phyloP scores from a whole-genome alignment of 305 asterid genomes.

The Fraxinus nigra region DNA sequence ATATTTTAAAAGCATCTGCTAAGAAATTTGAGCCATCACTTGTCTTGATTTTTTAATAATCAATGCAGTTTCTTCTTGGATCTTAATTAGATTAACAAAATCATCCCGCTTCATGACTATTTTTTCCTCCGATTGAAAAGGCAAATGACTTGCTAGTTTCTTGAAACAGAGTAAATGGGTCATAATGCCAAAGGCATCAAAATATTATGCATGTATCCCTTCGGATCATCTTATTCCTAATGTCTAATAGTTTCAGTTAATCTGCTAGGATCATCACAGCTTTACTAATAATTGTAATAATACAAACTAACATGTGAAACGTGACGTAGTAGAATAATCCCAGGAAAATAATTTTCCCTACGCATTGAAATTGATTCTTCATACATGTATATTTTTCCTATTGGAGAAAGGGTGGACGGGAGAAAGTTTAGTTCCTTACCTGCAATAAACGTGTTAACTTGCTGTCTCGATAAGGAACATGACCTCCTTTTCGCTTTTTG shows the following conservation, averaged over 20 bases:
- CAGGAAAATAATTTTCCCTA: neutral
- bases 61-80: neutral
- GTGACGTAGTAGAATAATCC: neutral
- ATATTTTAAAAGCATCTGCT: neutral
- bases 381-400: neutral
- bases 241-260: neutral
- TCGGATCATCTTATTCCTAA: neutral
- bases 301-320: neutral
- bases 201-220: neutral
- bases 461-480: slow-evolving; percentile 96
- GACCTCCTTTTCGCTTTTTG: slow-evolving; percentile 90
- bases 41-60: neutral
- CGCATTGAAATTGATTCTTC: neutral
- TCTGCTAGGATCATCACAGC: neutral
- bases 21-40: neutral
- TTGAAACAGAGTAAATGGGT: neutral
- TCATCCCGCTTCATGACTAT: neutral
- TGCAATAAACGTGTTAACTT: slow-evolving; percentile 87
- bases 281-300: neutral
- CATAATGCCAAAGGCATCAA: neutral
- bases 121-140: neutral
- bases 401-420: neutral
- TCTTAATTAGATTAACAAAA: neutral
- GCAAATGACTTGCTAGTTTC: neutral
- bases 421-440: slow-evolving; percentile 36